Evolutionary conservation across 1,284 basidiomycete genomes (phyloP), one percentile per base, ranked within the genome.

Genomic region (Cutaneotrichosporon arboriforme): DNA sequence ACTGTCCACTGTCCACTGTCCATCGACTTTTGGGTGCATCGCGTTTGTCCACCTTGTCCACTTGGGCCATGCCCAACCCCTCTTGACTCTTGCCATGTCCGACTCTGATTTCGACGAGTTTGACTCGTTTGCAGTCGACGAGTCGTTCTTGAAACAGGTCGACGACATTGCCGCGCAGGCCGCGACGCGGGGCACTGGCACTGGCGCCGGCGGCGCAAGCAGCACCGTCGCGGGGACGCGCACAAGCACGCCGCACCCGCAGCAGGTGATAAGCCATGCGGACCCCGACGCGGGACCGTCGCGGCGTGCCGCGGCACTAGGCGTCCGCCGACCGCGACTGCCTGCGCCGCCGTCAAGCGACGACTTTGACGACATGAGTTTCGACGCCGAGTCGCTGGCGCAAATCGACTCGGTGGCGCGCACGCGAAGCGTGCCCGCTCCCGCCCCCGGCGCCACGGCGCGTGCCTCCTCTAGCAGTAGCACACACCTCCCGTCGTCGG

Each of bases 51-150:
- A 10, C 26, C 10, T 31, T 10, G 26, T 31, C 21, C 22, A 7
- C 9, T 13, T 15, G n/a, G 18, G 37, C 21, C 21, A 47, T 47
- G 46, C 15, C 33, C 33, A 35, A 4, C 18, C 4, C 17, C 7
- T 41, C 26, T 35, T 46, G 37, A 23, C 35, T 15, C 17, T 37
- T 17, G n/a, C 36, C 36, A 58, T 58, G 56, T 58, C 56, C 31
- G 56, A 58, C 37, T 54, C 51, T 35, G 56, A 57, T 21, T 53
- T 36, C 14, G 50, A 46, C 47, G 56, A 64, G 51, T 63, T 65
- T 33, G 66, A 67, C 45, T 50, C 57, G 21, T 67, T 72, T 52
- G 50, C 56, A n/a, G 55, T 68, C 45, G 69, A 75, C 57, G 72
- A 67, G 37, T 66, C 65, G 0, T 70, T 70, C 57, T 54, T 74